Evolutionary conservation across 2,329 filamentous ascomycete species (phyloP).

Genomic region (Aschersonia sp.): DNA sequence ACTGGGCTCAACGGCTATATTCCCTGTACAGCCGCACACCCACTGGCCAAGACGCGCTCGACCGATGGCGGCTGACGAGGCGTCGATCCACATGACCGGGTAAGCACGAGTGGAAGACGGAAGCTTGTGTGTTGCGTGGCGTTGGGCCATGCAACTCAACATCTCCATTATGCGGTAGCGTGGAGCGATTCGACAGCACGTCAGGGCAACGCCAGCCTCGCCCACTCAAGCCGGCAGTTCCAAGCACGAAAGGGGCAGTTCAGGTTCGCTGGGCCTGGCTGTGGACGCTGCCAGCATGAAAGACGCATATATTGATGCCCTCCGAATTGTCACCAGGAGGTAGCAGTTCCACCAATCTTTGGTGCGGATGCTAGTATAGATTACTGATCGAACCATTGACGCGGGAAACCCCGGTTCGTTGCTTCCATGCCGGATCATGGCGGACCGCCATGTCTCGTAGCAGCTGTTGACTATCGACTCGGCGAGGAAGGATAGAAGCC

Average conservation of each 20-base stretch:
- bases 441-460: background rate
- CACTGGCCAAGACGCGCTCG: background rate
- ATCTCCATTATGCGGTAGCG: background rate
- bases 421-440: background rate
- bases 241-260: background rate
- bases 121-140: background rate
- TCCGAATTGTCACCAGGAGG: background rate
- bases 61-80: background rate
- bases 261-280: background rate
- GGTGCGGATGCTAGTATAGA: slow-evolving; percentile 1
- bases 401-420: slow-evolving; percentile 1
- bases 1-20: background rate
- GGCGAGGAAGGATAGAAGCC: background rate
- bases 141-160: background rate
- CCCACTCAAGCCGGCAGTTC: background rate
- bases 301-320: background rate
- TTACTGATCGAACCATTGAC: slow-evolving; percentile 2
- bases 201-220: background rate
- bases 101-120: background rate
- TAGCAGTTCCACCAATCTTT: slow-evolving; percentile 4
- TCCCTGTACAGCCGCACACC: background rate
- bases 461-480: background rate
- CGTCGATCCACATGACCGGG: background rate
- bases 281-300: background rate
- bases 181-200: background rate